Conservation (phyloP, 495 filamentous ascomycete species). For the Neurospora sp. region DNA sequence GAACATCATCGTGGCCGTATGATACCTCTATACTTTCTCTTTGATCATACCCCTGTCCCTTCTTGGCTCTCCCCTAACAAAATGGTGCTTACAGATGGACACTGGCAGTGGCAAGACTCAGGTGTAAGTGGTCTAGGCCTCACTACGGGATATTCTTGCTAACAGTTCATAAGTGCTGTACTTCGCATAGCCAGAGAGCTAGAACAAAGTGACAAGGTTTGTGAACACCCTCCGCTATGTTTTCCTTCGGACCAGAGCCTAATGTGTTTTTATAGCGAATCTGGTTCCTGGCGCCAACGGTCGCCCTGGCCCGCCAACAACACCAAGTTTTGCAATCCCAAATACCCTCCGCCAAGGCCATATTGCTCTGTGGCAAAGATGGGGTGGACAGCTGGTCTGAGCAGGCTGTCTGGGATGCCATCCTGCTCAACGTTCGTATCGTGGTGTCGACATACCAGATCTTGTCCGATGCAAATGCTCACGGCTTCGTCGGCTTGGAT, state of each 20-base stretch:
- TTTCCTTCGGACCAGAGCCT: conserved; percentile 7
- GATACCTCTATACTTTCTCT: conserved; percentile 5
- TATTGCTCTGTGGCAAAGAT: conserved; percentile 57
- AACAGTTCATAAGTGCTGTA: conserved; percentile 49
- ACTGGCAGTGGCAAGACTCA: conserved; percentile 90
- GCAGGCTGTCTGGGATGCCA: conserved; percentile 59
- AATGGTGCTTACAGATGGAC: conserved; percentile 56
- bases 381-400: conserved; percentile 68
- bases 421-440: conserved; percentile 56
- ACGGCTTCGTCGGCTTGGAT: conserved; percentile 67
- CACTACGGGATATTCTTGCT: conserved; percentile 4
- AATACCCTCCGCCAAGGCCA: conserved; percentile 51
- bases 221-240: conserved; percentile 1
- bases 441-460: conserved; percentile 72
- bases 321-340: conserved; percentile 48
- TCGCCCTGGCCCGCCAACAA: conserved; percentile 68
- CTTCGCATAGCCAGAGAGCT: conserved; percentile 68
- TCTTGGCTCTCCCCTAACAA: background rate
- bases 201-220: conserved; percentile 54
- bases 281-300: conserved; percentile 81
- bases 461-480: conserved; percentile 65
- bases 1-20: conserved; percentile 78
- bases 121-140: conserved; percentile 48
- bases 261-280: conserved; percentile 43
- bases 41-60: background rate